phyloP scores from a whole-genome alignment of 1,284 basidiomycete species.

The Megacollybia platyphylla region DNA sequence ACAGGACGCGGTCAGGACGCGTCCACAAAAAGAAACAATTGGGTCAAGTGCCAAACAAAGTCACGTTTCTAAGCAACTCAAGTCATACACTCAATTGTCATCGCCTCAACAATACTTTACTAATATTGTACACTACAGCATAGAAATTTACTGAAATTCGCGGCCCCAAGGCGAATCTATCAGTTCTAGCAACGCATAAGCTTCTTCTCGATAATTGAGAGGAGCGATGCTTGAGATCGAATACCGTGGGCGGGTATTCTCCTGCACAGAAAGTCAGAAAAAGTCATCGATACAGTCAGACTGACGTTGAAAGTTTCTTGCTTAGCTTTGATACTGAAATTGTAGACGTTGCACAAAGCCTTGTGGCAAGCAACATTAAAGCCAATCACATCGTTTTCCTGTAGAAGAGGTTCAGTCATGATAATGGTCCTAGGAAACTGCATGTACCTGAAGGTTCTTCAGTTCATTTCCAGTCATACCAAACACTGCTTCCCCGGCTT shows the following conservation, averaged over 20 bases:
- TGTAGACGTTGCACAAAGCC: conserved; percentile 62
- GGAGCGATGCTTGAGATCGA: conserved; percentile 57
- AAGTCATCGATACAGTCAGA: neutral
- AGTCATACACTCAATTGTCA: too few relatives aligned
- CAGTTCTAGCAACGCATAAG: conserved; percentile 42
- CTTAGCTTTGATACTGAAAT: conserved; percentile 83
- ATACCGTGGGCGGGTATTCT: conserved; percentile 70
- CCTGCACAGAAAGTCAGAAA: conserved; percentile 27
- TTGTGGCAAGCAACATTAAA: conserved; percentile 55
- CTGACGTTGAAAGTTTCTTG: conserved; percentile 79
- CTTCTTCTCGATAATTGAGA: conserved; percentile 69
- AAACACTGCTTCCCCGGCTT: conserved; percentile 72
- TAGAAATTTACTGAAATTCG: too few relatives aligned
- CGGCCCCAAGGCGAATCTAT: conserved; percentile 27
- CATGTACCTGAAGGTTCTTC: conserved; percentile 52
- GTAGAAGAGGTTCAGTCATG: conserved; percentile 1
- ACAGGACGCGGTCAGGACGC: too few relatives aligned
- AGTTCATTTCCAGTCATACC: conserved; percentile 77
- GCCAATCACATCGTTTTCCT: conserved; percentile 56
- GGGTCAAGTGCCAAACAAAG: too few relatives aligned
- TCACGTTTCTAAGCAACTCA: too few relatives aligned
- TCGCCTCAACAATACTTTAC: too few relatives aligned
- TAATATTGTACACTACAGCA: too few relatives aligned
- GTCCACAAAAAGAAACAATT: too few relatives aligned
- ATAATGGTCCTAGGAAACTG: neutral